Percentiles rank a stretch among this genome's conserved stretches.
phyloP scores from a whole-genome alignment of 1,284 basidiomycete species.

The Fereydounia khargensis region DNA sequence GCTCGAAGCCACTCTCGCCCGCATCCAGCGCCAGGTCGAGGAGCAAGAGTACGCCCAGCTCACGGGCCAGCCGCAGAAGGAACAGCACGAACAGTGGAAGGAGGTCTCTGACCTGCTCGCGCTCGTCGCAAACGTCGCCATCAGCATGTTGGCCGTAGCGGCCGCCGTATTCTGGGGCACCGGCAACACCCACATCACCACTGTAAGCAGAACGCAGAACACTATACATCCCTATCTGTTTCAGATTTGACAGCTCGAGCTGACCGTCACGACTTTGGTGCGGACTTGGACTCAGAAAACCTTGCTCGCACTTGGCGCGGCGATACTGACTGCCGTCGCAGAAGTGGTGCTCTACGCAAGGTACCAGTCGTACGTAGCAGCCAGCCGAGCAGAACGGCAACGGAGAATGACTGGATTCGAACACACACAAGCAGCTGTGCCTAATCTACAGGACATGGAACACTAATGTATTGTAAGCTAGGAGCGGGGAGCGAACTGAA shows the following conservation, averaged over 20 bases:
- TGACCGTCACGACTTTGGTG: neutral
- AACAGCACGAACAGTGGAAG: constrained; percentile 24
- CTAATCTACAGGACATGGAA: neutral
- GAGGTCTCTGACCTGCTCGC: constrained; percentile 16
- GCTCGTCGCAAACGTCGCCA: constrained; percentile 25
- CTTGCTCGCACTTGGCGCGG: constrained; percentile 13
- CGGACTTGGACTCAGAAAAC: constrained; percentile 2
- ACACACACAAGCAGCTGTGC: neutral
- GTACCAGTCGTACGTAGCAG: constrained; percentile 14
- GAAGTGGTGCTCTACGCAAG: constrained; percentile 27
- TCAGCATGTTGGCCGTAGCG: constrained; percentile 18
- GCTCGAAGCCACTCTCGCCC: no score
- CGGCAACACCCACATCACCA: constrained; percentile 4
- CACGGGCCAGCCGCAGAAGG: no score
- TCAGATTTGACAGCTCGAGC: no score
- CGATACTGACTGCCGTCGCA: constrained; percentile 13
- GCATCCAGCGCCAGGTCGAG: no score
- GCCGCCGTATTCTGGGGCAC: constrained; percentile 29
- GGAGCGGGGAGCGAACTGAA: constrained; percentile 27
- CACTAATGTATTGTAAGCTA: constrained; percentile 9
- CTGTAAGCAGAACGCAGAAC: no score
- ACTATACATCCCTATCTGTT: no score
- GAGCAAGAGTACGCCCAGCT: no score
- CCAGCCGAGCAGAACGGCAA: constrained; percentile 10
- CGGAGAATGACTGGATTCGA: constrained; percentile 20